These are phyloP conservation scores for Paraphaeosphaeria minitans DNA, from an alignment of 2,329 filamentous ascomycete genomes.

Conservation along the genomic window DNA sequence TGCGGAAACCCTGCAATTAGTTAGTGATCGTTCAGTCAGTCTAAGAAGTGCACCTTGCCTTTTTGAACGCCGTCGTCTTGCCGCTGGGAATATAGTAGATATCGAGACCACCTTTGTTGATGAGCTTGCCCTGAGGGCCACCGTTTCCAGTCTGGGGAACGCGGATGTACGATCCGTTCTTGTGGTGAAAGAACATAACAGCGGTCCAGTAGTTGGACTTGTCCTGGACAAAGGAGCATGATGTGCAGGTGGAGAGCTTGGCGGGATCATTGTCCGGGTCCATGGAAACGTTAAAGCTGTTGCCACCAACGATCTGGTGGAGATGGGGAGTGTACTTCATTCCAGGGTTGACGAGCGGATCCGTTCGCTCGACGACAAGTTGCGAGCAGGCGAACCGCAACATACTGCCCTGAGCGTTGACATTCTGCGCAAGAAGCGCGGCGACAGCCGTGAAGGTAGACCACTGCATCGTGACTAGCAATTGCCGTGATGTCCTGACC, in stretches of 20 bases:
- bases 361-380: slow-evolving; percentile 41
- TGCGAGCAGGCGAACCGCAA: slow-evolving; percentile 44
- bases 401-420: slow-evolving; percentile 34
- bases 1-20: slow-evolving; percentile 36
- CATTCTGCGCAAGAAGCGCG: slow-evolving; percentile 31
- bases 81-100: slow-evolving; percentile 44
- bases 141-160: slow-evolving; percentile 42
- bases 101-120: slow-evolving; percentile 44
- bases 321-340: slow-evolving; percentile 44
- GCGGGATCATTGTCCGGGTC: slow-evolving; percentile 33
- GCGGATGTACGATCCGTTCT: slow-evolving; percentile 40
- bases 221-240: slow-evolving; percentile 39
- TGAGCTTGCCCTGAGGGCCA: slow-evolving; percentile 40
- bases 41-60: slow-evolving; percentile 18
- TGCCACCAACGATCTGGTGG: slow-evolving; percentile 42
- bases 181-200: slow-evolving; percentile 45
- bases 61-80: slow-evolving; percentile 43
- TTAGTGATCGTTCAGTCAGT: slow-evolving; percentile 5
- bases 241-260: slow-evolving; percentile 38
- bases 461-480: slow-evolving; percentile 37
- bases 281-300: slow-evolving; percentile 43
- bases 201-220: slow-evolving; percentile 46
- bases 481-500: slow-evolving; percentile 16
- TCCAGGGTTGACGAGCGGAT: slow-evolving; percentile 42
- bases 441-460: slow-evolving; percentile 28